Evolutionary conservation across 371 early-diverging fungal species (phyloP), one percentile per base, ranked within the genome.

Genomic region (Catenaria anguillulae): DNA sequence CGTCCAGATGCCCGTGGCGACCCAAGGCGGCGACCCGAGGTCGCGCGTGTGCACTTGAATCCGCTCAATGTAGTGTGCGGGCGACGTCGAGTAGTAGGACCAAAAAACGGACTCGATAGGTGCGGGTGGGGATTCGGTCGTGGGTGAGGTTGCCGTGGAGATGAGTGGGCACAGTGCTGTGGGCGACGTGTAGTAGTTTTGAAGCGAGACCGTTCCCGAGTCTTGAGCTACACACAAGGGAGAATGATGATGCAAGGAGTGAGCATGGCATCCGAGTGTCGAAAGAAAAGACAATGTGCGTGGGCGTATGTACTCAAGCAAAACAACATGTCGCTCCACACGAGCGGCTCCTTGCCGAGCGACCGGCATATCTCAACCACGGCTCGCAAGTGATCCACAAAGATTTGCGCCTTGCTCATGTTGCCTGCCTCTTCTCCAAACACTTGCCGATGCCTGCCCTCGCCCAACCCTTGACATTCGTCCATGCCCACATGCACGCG

Each of bases 401-500:
- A 90, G 4, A 91, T 79, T 29, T 80, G 73, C 0, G 82, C 77
- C n/a, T 81, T 75, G 6, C 88, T 88, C 43, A 84, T 82, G 54
- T 76, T 71, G 24, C 88, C 88, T 5, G 17, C 17, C 10, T 17
- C 40, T 17, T 40, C 40, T n/a, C n/a, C n/a, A 70, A 77, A 88
- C n/a, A 86, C 55, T 50, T 85, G 82, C 36, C 78, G 67, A 70
- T 84, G 87, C 6, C 89, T 75, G 21, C 90, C 89, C 65, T 89
- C 90, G 42, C 89, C 89, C 17, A 4, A 40, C n/a, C 23, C 13
- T 34, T 48, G 21, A 65, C 73, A 78, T 67, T 91, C 91, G 68
- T 91, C 91, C 82, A 89, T 83, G 40, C 91, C 91, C 58, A 91
- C 77, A 65, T 91, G 91, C 64, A 91, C 88, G 21, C 83, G 73